A percentile compares a stretch with the other conserved stretches of the same genome.
phyloP scores from a whole-genome alignment of 1,284 basidiomycete species.

The Cutaneotrichosporon dermatis region DNA sequence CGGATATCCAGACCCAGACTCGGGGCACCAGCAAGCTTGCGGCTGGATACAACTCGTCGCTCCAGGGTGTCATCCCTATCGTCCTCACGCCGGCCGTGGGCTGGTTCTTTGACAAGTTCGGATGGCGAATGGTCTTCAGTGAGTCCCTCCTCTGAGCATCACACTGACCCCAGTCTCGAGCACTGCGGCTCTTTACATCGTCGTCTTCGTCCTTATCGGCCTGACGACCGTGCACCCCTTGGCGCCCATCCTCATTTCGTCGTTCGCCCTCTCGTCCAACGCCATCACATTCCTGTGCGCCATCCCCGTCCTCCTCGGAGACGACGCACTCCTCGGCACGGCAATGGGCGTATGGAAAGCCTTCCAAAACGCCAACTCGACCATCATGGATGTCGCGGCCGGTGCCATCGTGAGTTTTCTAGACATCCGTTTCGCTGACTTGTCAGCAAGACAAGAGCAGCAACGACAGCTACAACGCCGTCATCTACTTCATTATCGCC shows the following conservation, averaged over 20 bases:
- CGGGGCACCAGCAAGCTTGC: slow-evolving; percentile 34
- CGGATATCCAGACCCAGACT: slow-evolving; percentile 41
- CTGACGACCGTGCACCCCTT: slow-evolving; percentile 41
- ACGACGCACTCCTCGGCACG: slow-evolving; percentile 42
- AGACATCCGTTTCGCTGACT: background rate
- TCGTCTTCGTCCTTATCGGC: slow-evolving; percentile 42
- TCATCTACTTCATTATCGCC: slow-evolving; percentile 44
- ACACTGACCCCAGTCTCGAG: slow-evolving; percentile 1
- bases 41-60: slow-evolving; percentile 40
- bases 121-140: slow-evolving; percentile 25
- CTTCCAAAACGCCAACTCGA: slow-evolving; percentile 22
- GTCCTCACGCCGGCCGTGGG: slow-evolving; percentile 40
- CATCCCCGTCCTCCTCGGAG: slow-evolving; percentile 41
- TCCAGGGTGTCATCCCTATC: slow-evolving; percentile 43
- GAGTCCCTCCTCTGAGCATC: too few species aligned
- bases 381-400: slow-evolving; percentile 38
- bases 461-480: slow-evolving; percentile 31
- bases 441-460: too few species aligned
- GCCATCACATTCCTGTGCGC: slow-evolving; percentile 39
- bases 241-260: slow-evolving; percentile 37
- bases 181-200: slow-evolving; percentile 36
- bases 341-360: slow-evolving; percentile 36
- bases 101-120: slow-evolving; percentile 25
- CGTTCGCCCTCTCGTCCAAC: slow-evolving; percentile 37
- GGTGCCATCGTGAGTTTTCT: slow-evolving; percentile 44